A percentile compares a stretch with the other conserved stretches of the same genome.
Evolutionary conservation across 2,329 filamentous ascomycete species (phyloP).

Genomic region (Neurospora sp.): DNA sequence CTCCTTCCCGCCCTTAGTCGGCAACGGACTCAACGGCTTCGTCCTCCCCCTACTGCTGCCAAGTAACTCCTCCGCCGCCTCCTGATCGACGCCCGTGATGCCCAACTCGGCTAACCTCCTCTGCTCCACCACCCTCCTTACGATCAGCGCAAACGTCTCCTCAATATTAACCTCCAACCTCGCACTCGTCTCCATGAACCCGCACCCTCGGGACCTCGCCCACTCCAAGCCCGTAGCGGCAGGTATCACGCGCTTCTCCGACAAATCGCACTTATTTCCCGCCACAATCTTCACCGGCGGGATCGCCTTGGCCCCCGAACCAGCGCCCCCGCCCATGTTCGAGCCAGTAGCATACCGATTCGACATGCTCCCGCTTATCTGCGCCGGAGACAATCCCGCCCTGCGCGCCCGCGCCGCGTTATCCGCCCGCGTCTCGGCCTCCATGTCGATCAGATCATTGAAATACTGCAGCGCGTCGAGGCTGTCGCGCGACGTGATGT

Average conservation of each 20-base stretch:
- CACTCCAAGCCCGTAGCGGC: slow-evolving; percentile 66
- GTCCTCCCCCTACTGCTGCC: slow-evolving; percentile 44
- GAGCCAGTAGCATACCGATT: slow-evolving; percentile 14
- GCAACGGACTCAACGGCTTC: slow-evolving; percentile 47
- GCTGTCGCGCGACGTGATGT: slow-evolving; percentile 63
- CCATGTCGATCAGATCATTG: slow-evolving; percentile 76
- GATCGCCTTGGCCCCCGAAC: slow-evolving; percentile 39
- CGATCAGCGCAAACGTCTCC: slow-evolving; percentile 70
- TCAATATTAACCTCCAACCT: slow-evolving; percentile 80
- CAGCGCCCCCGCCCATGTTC: slow-evolving; percentile 18
- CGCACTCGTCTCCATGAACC: slow-evolving; percentile 86
- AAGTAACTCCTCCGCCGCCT: slow-evolving; percentile 14
- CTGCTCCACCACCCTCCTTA: slow-evolving; percentile 52
- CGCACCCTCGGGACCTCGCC: slow-evolving; percentile 62
- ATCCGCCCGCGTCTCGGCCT: slow-evolving; percentile 60
- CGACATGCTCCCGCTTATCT: slow-evolving; percentile 13
- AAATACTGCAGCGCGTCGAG: slow-evolving; percentile 69
- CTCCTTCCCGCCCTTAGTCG: slow-evolving; percentile 22
- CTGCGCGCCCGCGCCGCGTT: slow-evolving; percentile 44
- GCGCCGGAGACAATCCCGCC: slow-evolving; percentile 31
- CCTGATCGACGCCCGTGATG: slow-evolving; percentile 24
- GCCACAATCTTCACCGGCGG: slow-evolving; percentile 74
- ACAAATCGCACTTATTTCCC: slow-evolving; percentile 78
- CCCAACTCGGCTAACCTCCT: slow-evolving; percentile 40
- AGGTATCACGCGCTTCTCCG: slow-evolving; percentile 58